Percentiles rank a stretch among this genome's conserved stretches.
Conservation (phyloP, 345 rosid genomes). For the Heritiera fomes region DNA sequence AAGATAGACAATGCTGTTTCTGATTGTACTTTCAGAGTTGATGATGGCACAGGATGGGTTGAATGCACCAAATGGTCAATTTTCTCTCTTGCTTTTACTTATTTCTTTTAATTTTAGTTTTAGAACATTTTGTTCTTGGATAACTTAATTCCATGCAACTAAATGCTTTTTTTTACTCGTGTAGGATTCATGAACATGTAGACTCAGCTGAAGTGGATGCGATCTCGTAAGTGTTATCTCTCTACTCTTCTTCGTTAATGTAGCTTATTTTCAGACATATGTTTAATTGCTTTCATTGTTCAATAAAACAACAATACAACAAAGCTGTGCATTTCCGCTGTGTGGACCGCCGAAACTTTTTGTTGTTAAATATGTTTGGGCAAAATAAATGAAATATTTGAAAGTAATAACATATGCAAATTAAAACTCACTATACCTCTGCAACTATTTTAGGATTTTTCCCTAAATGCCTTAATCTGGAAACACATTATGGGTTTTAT, state of each 20-base stretch:
- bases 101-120: neutral
- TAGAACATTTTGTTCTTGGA: neutral
- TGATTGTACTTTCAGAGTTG: conserved; percentile 62
- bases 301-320: neutral
- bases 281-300: neutral
- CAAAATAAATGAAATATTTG: neutral
- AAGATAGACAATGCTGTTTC: conserved; percentile 74
- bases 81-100: neutral
- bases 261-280: neutral
- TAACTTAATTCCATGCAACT: conserved; percentile 13
- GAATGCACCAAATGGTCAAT: conserved; percentile 80
- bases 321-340: neutral
- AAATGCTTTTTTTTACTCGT: conserved; percentile 25
- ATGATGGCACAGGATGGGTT: conserved; percentile 82
- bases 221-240: conserved; percentile 50
- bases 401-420: neutral
- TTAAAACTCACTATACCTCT: neutral
- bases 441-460: neutral
- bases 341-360: neutral
- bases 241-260: neutral
- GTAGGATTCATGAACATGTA: conserved; percentile 76
- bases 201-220: conserved; percentile 77
- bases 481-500: neutral
- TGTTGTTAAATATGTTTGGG: neutral
- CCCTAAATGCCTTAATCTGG: neutral